Evolutionary conservation across 371 early-diverging fungal genomes (phyloP), one percentile per base, ranked within the genome.

Genomic region (Rhizopus delemar): DNA sequence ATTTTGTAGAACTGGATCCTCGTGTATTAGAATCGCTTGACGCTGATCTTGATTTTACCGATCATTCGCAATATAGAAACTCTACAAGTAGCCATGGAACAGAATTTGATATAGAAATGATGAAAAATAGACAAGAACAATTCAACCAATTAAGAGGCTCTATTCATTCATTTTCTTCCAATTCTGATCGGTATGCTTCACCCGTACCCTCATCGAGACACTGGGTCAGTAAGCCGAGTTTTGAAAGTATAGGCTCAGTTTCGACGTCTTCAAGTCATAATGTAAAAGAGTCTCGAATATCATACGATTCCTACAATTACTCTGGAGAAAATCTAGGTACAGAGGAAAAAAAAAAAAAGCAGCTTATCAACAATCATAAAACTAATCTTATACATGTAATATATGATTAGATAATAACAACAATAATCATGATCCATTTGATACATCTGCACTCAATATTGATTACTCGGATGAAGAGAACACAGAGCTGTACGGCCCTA

Each of bases 1-100:
- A 83, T 49, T 85, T 85, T 70, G 78, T 78, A 4, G 81, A 81
- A 61, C 56, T 81, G 13, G 81, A 80, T 60, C 81, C 81, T 7
- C 64, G 78, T 31, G 81, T 80, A 45, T 53, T 80, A 32, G 76
- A 77, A 32, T 77, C 75, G 3, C 52, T 80, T 7, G 80, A 79
- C 53, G 70, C 76, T 16, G 77, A 73, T 13, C 56, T 72, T 29
- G 77, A 73, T 31, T 70, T 67, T 33, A 39, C 56, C 15, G 66
- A 71, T 57, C 55, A 59, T 38, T 58, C 59, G 5, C 50, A 53
- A 5, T 48, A 59, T 31, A 56, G 71, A 58, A 51, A 66, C 34
- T 70, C 70, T 28, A 41, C 34, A 22, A 65, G 57, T 43, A 66
- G 66, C 16, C 58, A 64, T 43, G 65, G 53, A 12, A 64, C 65